Percentiles rank a stretch among this genome's conserved stretches.
phyloP scores from a whole-genome alignment of 768 basidiomycete genomes.

The Grammothele lineata region DNA sequence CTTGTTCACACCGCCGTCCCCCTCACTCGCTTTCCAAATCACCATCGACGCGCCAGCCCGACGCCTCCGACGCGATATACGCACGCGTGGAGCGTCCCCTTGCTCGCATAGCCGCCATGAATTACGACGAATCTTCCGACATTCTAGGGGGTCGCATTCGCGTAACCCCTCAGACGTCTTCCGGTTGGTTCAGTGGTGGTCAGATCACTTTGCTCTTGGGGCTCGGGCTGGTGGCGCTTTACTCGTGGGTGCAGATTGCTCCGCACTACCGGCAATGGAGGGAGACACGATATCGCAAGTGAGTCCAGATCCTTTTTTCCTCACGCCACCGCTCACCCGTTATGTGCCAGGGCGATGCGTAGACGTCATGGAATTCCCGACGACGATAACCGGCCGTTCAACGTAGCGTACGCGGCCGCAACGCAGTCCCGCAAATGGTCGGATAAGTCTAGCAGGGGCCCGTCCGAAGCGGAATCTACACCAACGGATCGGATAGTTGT shows the following conservation, averaged over 20 bases:
- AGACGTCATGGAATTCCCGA: constrained; percentile 82
- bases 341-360: constrained; percentile 54
- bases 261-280: constrained; percentile 50
- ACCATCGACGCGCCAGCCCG: constrained; percentile 3
- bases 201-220: constrained; percentile 13
- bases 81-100: constrained; percentile 6
- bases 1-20: constrained; percentile 3
- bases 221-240: constrained; percentile 5
- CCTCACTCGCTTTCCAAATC: neutral
- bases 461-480: too few relatives aligned
- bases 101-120: constrained; percentile 41
- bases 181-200: constrained; percentile 25
- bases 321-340: constrained; percentile 1
- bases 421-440: constrained; percentile 7
- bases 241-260: constrained; percentile 19
- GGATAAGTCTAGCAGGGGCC: neutral
- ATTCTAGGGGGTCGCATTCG: constrained; percentile 56
- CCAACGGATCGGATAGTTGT: too few relatives aligned
- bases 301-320: constrained; percentile 22
- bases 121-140: constrained; percentile 58
- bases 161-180: constrained; percentile 32
- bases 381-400: constrained; percentile 77
- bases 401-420: constrained; percentile 80
- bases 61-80: constrained; percentile 13
- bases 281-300: constrained; percentile 67